Evolutionary conservation across 2,329 filamentous ascomycete genomes (phyloP).

Genomic region (Apiospora aurea): DNA sequence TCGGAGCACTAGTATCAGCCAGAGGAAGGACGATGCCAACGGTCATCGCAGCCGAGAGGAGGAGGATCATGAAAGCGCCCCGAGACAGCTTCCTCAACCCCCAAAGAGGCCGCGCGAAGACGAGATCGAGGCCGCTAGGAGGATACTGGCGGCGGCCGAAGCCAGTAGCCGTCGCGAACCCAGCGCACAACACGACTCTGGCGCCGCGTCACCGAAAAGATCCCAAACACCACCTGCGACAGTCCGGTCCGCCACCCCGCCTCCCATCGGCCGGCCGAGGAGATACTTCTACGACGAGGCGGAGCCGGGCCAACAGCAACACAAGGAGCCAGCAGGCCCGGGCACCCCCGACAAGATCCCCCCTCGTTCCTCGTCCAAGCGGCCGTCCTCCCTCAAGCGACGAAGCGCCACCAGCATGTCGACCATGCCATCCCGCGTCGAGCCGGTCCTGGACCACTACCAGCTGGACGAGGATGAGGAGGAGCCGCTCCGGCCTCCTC

Average conservation of each 20-base stretch:
- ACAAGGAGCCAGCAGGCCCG: neutral
- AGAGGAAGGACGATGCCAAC: neutral
- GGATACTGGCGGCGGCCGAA: neutral
- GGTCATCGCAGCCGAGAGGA: neutral
- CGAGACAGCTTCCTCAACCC: neutral
- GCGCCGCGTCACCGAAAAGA: neutral
- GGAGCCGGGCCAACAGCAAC: neutral
- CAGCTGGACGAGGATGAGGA: neutral
- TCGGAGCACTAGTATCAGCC: neutral
- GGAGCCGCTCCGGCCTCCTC: neutral
- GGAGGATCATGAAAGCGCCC: neutral
- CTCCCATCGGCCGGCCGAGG: conserved; percentile 1
- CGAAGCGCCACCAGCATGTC: neutral
- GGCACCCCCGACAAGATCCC: neutral
- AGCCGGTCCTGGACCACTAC: neutral
- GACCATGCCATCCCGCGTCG: neutral
- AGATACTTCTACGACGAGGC: neutral
- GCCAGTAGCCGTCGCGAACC: neutral
- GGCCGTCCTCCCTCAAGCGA: neutral
- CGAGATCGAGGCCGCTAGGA: neutral
- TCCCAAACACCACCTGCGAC: neutral
- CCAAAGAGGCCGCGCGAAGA: neutral
- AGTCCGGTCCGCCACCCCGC: neutral
- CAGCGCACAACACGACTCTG: neutral
- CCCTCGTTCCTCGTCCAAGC: neutral